Conservation (phyloP, 176 grass and related monocot species). For the Dactylis glomerata region DNA sequence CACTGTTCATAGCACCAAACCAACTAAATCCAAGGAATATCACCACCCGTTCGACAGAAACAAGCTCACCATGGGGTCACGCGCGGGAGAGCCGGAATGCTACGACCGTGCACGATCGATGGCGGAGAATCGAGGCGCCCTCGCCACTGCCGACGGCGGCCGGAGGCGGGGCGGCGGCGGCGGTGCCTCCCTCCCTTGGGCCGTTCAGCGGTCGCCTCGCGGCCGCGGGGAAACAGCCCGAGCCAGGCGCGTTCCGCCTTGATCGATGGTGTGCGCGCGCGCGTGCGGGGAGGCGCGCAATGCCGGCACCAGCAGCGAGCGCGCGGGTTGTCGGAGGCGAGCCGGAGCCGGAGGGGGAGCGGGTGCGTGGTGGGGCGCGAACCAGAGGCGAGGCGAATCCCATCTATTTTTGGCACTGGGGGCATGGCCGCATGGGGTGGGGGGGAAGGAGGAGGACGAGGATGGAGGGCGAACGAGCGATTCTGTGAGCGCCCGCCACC, state of each 20-base stretch:
- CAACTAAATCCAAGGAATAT: neutral
- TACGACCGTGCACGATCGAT: neutral
- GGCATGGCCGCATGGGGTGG: neutral
- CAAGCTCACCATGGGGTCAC: conserved; percentile 33
- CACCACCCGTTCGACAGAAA: neutral
- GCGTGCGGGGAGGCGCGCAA: conserved; percentile 29
- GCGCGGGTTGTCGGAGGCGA: neutral
- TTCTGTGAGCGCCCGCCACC: conserved; percentile 2
- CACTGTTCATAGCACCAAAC: neutral
- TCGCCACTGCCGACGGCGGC: neutral
- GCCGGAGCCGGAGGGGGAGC: neutral
- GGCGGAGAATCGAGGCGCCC: neutral
- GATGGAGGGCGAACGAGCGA: neutral
- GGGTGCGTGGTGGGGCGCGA: neutral
- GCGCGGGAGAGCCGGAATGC: neutral
- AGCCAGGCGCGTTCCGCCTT: neutral
- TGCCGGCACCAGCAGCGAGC: conserved; percentile 23
- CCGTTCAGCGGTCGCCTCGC: conserved; percentile 31
- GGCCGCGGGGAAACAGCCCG: conserved; percentile 10
- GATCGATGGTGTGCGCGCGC: conserved; percentile 19
- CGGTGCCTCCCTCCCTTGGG: conserved; percentile 8
- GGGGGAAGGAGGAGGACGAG: neutral
- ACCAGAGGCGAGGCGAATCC: conserved; percentile 34
- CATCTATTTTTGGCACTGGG: conserved; percentile 40
- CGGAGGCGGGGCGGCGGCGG: conserved; percentile 3